Evolutionary conservation across 2,329 filamentous ascomycete genomes (phyloP), one percentile per base, ranked within the genome.

Genomic region (Arachnomyces sp.): DNA sequence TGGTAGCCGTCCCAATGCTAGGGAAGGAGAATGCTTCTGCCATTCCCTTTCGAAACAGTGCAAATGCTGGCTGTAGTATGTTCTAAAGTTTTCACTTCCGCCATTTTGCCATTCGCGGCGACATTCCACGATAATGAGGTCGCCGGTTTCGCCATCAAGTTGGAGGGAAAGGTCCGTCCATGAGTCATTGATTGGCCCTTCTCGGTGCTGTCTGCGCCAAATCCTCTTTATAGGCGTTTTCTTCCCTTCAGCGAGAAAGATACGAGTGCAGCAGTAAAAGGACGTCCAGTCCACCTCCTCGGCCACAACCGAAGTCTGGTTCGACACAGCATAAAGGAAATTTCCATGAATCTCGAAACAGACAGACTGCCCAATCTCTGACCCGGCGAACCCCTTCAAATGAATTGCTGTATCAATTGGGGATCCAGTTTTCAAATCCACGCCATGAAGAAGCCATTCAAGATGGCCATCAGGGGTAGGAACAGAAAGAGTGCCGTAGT

Each of bases 121-220:
- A 21, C 74, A 75, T 57, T 89, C 84, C 1, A 85, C 60, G 13
- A 86, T 78, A 37, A 74, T 67, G 1, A 84, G 60, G 11, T 69
- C 59, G 1, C 77, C 76, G 0, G 73, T 79, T 8, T 52, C 51
- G 44, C 85, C 78, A 43, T 85, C 76, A 28, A 66, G 68, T 18
- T 76, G 71, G 1, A 88, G 63, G 3, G 73, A 73, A 3, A 89
- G 62, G 42, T 78, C 75, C 0, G 77, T 82, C 83, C 84, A 89
- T 2, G 81, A 74, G 50, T 87, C 80, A 48, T 88, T 82, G 12
- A 87, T 78, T 0, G 81, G 75, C 0, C 84, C 84, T 55, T 88
- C 83, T 18, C 65, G 66, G 49, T 86, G 79, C 36, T 82, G 71
- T 12, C 83, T 74, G 6, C 83, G 71, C 74, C 80, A 86, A 33